Conservation (phyloP, 192 early-diverging fungal species). For the Spinellus fusiger region DNA sequence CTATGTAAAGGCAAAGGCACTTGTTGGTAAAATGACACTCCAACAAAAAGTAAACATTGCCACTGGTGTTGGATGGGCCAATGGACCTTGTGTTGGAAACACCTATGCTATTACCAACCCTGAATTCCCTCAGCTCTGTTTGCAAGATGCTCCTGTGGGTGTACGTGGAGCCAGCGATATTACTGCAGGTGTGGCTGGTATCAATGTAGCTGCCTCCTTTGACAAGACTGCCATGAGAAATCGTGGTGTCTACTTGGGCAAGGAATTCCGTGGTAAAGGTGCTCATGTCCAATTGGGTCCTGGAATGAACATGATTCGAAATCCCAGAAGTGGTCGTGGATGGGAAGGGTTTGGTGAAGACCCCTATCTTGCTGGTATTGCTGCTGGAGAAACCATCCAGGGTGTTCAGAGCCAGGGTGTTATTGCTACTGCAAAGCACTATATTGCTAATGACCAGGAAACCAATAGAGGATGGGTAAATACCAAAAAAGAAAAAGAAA, state of each 20-base stretch:
- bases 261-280: constrained; percentile 51
- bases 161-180: constrained; percentile 33
- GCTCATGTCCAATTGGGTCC: constrained; percentile 51
- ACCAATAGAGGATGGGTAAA: constrained; percentile 10
- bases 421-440: constrained; percentile 27
- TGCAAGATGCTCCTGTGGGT: constrained; percentile 18
- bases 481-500: not conserved
- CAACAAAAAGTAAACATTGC: constrained; percentile 41
- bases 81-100: constrained; percentile 45
- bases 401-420: constrained; percentile 29
- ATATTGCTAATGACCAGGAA: constrained; percentile 29
- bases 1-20: constrained; percentile 11
- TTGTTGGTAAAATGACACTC: constrained; percentile 33
- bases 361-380: constrained; percentile 18
- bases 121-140: constrained; percentile 38
- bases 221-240: constrained; percentile 42
- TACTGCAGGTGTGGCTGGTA: constrained; percentile 42
- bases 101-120: constrained; percentile 32
- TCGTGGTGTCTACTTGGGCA: constrained; percentile 44
- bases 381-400: constrained; percentile 7
- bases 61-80: constrained; percentile 39
- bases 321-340: constrained; percentile 13
- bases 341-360: constrained; percentile 30
- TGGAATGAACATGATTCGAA: constrained; percentile 11
- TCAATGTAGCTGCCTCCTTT: constrained; percentile 56